Percentiles rank a stretch among this genome's conserved stretches.
Conservation (phyloP, 495 filamentous ascomycete species). For the Hyaloscypha variabilis region DNA sequence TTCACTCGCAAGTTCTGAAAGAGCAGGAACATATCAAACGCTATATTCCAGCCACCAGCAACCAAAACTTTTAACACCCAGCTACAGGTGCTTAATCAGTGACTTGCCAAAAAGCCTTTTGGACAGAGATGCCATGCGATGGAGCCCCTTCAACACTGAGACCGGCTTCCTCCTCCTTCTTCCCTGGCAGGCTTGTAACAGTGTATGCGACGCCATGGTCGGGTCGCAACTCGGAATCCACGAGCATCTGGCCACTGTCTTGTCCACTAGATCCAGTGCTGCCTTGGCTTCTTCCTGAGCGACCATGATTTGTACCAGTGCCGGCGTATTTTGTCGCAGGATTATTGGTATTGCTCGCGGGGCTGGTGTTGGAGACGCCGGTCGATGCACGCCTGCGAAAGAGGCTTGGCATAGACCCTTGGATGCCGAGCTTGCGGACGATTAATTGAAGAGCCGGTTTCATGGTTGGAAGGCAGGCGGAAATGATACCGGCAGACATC, state of each 20-base stretch:
- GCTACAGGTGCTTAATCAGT: not conserved
- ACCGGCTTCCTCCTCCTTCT: not conserved
- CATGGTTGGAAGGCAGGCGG: constrained; percentile 48
- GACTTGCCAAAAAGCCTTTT: constrained; percentile 28
- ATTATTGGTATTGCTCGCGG: not conserved
- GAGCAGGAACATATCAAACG: too few species aligned
- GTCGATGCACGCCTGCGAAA: not conserved
- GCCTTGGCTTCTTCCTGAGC: constrained; percentile 6
- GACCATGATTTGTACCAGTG: not conserved
- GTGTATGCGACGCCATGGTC: constrained; percentile 11
- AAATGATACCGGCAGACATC: constrained; percentile 48
- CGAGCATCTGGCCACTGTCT: not conserved
- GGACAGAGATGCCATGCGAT: constrained; percentile 32
- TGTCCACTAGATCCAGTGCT: not conserved
- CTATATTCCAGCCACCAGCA: too few species aligned
- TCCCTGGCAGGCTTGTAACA: constrained; percentile 12
- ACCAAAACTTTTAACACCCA: too few species aligned
- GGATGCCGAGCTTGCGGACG: constrained; percentile 22
- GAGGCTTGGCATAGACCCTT: constrained; percentile 8
- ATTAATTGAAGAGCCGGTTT: constrained; percentile 35
- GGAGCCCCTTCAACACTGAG: constrained; percentile 33
- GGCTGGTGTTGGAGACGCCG: not conserved
- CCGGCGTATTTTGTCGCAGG: not conserved
- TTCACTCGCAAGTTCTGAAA: too few species aligned
- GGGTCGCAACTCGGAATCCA: constrained; percentile 10